Conservation (phyloP, 2,329 filamentous ascomycete genomes). For the Pseudogymnoascus pannorum region DNA sequence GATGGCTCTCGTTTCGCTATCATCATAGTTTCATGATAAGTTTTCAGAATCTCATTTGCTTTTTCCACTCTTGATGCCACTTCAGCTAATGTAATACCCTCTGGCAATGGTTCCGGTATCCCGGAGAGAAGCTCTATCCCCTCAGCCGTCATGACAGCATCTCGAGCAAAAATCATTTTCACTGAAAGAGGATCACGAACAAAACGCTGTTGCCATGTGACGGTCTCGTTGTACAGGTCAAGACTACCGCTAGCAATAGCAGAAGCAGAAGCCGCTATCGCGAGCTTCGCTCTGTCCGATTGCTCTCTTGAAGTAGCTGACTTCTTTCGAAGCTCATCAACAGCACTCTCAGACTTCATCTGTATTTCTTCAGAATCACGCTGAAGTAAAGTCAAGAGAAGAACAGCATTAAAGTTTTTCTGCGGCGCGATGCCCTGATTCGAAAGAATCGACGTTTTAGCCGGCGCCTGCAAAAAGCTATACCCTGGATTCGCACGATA, state of each 20-base stretch:
- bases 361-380: slow-evolving; percentile 9
- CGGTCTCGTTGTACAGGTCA: slow-evolving; percentile 24
- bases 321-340: slow-evolving; percentile 16
- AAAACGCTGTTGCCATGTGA: slow-evolving; percentile 32
- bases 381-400: slow-evolving; percentile 14
- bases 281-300: slow-evolving; percentile 25
- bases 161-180: slow-evolving; percentile 21
- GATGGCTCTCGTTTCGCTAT: slow-evolving; percentile 17
- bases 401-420: slow-evolving; percentile 11
- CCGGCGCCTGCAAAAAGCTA: slow-evolving; percentile 9
- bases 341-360: slow-evolving; percentile 5
- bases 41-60: slow-evolving; percentile 14
- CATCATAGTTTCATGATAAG: slow-evolving; percentile 13
- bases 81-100: slow-evolving; percentile 16
- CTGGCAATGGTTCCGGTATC: slow-evolving; percentile 27
- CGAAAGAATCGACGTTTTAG: slow-evolving; percentile 10
- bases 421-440: slow-evolving; percentile 1
- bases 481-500: slow-evolving; percentile 2
- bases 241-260: slow-evolving; percentile 30
- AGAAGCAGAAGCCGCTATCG: slow-evolving; percentile 24
- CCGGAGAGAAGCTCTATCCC: slow-evolving; percentile 23
- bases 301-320: slow-evolving; percentile 21
- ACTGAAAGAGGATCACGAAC: slow-evolving; percentile 31
- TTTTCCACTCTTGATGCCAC: slow-evolving; percentile 12
- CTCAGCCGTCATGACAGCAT: slow-evolving; percentile 20